Base-by-base conservation (phyloP, 2,329 filamentous ascomycete species). In the Fusarium anthophilum region DNA sequence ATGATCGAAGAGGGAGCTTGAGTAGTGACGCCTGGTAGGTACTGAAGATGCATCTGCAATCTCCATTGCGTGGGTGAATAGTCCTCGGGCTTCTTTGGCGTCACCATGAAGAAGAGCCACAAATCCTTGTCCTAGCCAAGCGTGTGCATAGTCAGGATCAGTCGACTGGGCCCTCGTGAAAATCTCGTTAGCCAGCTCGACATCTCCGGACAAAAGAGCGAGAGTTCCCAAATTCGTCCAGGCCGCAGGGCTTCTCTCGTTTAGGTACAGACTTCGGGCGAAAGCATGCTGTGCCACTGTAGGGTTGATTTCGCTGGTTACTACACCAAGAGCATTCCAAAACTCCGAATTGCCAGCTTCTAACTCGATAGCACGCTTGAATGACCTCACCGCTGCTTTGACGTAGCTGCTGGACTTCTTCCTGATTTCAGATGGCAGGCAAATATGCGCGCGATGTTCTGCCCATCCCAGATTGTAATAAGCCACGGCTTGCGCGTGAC, bases 381-480 rank as follows among this genome's bases (percentile, higher is more conserved):
- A 98, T 77, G 94, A 96, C 62, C 92, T 89, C 72, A 98, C 92
- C 3, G 96, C 90, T 12, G 95, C 92, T 81, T 93, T 95, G 53
- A 96, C 86, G 75, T 94, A 95, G 75, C 88, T 88, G 79, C 90
- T 88, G 24, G 87, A 86, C 77, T 88, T 92, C 78, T 90, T 91
- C 41, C 84, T 85, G 53, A 87, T 78, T 7, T 82, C 79, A 3
- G 81, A 80, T 41, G 87, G 88, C 26, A 94, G 85, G 78, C 91
- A 94, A 17, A 87, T 84, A 79, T 97, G 94, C 2, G 95, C 93
- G 50, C 92, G 90, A 80, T 96, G 91, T 81, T 99, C 96, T 3
- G 94, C 93, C 94, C 95, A 98, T 47, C 96, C 96, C 24, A 99
- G 86, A 78, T 99, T 99, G 83, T 98, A 99, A 88, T 96, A 96